phyloP scores from a whole-genome alignment of 768 basidiomycete genomes.

The Albatrellus ellisii region DNA sequence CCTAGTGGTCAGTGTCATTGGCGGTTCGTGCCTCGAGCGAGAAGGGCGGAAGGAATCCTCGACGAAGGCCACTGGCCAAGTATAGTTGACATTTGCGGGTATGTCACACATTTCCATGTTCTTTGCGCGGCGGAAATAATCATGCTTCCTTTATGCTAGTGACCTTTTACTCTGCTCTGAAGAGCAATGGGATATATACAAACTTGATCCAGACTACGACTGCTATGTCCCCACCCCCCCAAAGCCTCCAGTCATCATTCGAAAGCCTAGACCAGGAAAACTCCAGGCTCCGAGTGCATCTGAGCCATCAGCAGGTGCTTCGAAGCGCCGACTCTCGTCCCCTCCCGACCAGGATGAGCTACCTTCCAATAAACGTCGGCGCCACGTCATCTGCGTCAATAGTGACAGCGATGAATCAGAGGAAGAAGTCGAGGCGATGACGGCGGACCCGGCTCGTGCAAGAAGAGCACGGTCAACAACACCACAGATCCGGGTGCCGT shows the following conservation, averaged over 20 bases:
- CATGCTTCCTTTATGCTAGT: slow-evolving; percentile 19
- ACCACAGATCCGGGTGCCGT: slow-evolving; percentile 8
- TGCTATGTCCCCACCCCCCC: slow-evolving; percentile 35
- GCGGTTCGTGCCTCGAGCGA: slow-evolving; percentile 70
- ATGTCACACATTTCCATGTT: slow-evolving; percentile 18
- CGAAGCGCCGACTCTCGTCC: slow-evolving; percentile 8
- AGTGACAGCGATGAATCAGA: slow-evolving; percentile 22
- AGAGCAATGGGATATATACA: slow-evolving; percentile 82
- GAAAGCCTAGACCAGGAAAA: not conserved
- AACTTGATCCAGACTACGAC: slow-evolving; percentile 62
- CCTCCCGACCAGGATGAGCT: slow-evolving; percentile 5
- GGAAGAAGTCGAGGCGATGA: slow-evolving; percentile 36
- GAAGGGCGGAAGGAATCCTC: slow-evolving; percentile 34
- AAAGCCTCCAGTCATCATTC: slow-evolving; percentile 17
- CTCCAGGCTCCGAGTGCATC: not conserved
- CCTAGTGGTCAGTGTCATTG: slow-evolving; percentile 38
- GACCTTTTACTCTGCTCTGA: slow-evolving; percentile 40
- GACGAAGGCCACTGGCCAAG: slow-evolving; percentile 50
- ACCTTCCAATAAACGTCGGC: slow-evolving; percentile 9
- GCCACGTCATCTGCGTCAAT: slow-evolving; percentile 10
- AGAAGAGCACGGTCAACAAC: slow-evolving; percentile 1
- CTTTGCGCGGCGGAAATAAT: no score
- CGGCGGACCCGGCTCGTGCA: slow-evolving; percentile 21
- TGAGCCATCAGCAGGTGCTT: not conserved
- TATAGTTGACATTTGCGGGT: slow-evolving; percentile 58